Evolutionary conservation across 345 rosid genomes (phyloP), one percentile per base, ranked within the genome.

Genomic region (Abelmoschus esculentus): DNA sequence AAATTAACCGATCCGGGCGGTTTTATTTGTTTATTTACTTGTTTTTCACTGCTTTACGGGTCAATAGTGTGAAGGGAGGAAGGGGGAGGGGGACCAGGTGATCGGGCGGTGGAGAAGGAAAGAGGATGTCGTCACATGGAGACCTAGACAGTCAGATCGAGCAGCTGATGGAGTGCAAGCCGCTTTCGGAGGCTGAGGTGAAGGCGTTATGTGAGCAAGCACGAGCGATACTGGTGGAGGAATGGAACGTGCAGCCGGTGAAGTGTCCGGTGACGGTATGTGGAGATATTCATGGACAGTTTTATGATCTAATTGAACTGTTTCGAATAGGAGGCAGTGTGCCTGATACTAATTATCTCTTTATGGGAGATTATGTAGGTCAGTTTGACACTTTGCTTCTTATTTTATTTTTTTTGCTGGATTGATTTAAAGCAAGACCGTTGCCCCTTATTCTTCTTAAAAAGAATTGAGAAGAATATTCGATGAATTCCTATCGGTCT

Each of bases 301-400:
- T 95, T 67, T 95, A 95, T 75, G 99, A 95, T 79, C 96, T 95
- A 44, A 78, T 95, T 67, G 99, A 95, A 84, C 96, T 95, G 36
- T 95, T 95, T 76, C 81, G 87, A 58, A 95, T 95, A 61, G 99
- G 99, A 28, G 99, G 99, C 74, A 88, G 86, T 76, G 80, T 97
- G 6, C 99, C 99, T 2, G 97, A 91, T 67, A 95, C 99, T 4
- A 95, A 95, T 72, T 95, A 95, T 72, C 96, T 95, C 80, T 95
- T 95, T 75, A 95, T 95, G 99, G 99, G 99, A 19, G 99, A 95
- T 74, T 95, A 95, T 72, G 97, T 95, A 68, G 99, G 99, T 90
- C 72, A 70, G 96, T 84, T 44, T 12, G 5, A 44, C 49, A 15
- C 70, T 70, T 71, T 75, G 44, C 44, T 44, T 52, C 15, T 42